These are phyloP conservation scores for Podospora pseudopauciseta DNA, from an alignment of 495 filamentous ascomycete species.

Conservation along the genomic window DNA sequence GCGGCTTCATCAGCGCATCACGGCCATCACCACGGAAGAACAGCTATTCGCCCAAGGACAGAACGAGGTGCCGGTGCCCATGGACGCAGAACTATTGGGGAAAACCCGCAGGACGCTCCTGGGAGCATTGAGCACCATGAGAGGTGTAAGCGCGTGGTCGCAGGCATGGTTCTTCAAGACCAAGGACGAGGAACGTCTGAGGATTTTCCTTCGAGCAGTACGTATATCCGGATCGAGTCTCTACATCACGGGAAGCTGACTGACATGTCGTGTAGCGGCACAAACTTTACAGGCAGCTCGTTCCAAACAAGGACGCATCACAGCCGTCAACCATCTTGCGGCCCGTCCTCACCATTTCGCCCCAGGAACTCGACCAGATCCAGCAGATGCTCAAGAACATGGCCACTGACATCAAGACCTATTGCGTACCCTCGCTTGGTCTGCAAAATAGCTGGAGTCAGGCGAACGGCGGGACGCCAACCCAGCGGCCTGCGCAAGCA, in stretches of 20 bases:
- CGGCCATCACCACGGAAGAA: background rate
- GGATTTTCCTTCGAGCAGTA: slow-evolving; percentile 46
- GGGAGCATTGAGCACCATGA: slow-evolving; percentile 29
- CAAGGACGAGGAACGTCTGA: slow-evolving; percentile 42
- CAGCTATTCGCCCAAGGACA: background rate
- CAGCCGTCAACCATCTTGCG: slow-evolving; percentile 24
- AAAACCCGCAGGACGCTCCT: slow-evolving; percentile 35
- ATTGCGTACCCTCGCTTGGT: background rate
- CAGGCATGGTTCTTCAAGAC: slow-evolving; percentile 40
- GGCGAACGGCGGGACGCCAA: slow-evolving; percentile 2
- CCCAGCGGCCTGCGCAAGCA: slow-evolving; percentile 29
- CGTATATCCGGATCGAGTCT: slow-evolving; percentile 21
- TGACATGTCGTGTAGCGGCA: slow-evolving; percentile 47
- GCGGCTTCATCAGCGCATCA: background rate
- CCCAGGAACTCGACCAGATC: slow-evolving; percentile 51
- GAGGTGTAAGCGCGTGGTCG: slow-evolving; percentile 33
- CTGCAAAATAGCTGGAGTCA: slow-evolving; percentile 1
- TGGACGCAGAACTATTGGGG: background rate
- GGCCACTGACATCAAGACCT: slow-evolving; percentile 27
- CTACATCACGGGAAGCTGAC: slow-evolving; percentile 24
- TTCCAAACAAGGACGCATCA: slow-evolving; percentile 20
- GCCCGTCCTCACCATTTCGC: slow-evolving; percentile 52
- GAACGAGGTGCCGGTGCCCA: slow-evolving; percentile 7
- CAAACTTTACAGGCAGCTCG: slow-evolving; percentile 58
- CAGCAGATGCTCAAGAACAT: slow-evolving; percentile 45